Conservation (phyloP, 345 rosid species). For the Syzygium oleosum region DNA sequence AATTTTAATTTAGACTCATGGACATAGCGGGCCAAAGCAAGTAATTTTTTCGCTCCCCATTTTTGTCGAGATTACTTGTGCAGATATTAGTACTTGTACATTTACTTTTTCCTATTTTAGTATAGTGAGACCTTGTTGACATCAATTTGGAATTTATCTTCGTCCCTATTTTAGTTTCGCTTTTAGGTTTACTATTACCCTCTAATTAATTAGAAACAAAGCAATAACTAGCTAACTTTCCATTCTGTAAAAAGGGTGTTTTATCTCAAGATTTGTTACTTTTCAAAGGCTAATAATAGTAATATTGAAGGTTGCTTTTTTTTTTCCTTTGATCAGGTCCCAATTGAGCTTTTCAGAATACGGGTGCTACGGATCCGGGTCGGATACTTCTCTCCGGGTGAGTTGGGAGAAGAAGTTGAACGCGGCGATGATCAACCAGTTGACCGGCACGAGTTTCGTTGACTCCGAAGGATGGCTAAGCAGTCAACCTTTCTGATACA, state of each 20-base stretch:
- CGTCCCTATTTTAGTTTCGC: not conserved
- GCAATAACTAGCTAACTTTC: not conserved
- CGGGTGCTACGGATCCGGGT: slow-evolving; percentile 28
- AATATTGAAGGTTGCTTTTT: not conserved
- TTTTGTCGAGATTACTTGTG: not conserved
- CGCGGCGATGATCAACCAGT: not conserved
- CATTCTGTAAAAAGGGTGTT: not conserved
- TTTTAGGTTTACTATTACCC: not conserved
- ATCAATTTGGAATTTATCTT: not conserved
- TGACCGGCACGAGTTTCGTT: slow-evolving; percentile 26
- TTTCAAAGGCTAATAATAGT: not conserved
- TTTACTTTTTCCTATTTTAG: not conserved
- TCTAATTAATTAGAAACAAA: not conserved
- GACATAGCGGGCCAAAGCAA: not conserved
- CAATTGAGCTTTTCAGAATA: slow-evolving; percentile 22
- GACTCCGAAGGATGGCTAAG: slow-evolving; percentile 43
- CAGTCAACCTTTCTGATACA: not conserved
- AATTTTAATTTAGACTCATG: not conserved
- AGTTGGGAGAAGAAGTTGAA: slow-evolving; percentile 28
- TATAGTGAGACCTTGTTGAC: not conserved
- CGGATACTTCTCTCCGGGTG: slow-evolving; percentile 26
- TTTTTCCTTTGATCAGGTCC: slow-evolving; percentile 9
- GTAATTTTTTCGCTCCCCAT: not conserved
- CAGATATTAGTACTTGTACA: not conserved
- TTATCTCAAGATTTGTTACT: not conserved